Percentiles rank a stretch among this genome's conserved stretches.
These are phyloP conservation scores for Onygenales sp. DNA, from an alignment of 2,329 filamentous ascomycete genomes.

Conservation along the genomic window DNA sequence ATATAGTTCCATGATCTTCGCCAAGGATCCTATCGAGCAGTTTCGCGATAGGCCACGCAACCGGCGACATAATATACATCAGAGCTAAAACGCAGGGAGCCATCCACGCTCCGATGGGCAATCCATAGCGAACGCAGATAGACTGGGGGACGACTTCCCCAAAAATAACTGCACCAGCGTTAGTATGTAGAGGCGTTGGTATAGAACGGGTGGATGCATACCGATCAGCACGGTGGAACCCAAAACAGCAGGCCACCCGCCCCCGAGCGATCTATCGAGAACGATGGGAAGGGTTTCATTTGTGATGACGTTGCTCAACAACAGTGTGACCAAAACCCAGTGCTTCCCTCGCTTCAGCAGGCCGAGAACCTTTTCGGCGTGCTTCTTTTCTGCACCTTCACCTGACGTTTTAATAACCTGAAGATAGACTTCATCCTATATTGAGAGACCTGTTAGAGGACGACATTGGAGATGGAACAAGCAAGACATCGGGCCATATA, in stretches of 20 bases:
- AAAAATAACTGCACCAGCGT: constrained; percentile 66
- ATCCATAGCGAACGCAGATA: constrained; percentile 87
- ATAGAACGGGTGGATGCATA: constrained; percentile 35
- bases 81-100: constrained; percentile 74
- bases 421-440: constrained; percentile 86
- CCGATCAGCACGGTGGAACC: constrained; percentile 90
- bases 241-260: constrained; percentile 86
- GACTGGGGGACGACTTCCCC: constrained; percentile 95
- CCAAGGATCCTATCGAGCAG: constrained; percentile 87
- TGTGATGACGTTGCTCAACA: constrained; percentile 94
- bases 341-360: constrained; percentile 85
- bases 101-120: constrained; percentile 92
- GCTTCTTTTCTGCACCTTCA: constrained; percentile 73
- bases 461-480: background rate
- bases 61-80: constrained; percentile 84
- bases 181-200: background rate
- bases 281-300: constrained; percentile 96
- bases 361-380: constrained; percentile 70
- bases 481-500: background rate
- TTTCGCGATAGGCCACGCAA: constrained; percentile 93
- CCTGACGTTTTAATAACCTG: constrained; percentile 85
- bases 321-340: constrained; percentile 91
- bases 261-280: constrained; percentile 83
- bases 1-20: constrained; percentile 89
- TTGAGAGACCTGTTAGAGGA: background rate